Base-by-base conservation (phyloP, 2,329 filamentous ascomycete genomes). In the Diaporthe aspalathi region DNA sequence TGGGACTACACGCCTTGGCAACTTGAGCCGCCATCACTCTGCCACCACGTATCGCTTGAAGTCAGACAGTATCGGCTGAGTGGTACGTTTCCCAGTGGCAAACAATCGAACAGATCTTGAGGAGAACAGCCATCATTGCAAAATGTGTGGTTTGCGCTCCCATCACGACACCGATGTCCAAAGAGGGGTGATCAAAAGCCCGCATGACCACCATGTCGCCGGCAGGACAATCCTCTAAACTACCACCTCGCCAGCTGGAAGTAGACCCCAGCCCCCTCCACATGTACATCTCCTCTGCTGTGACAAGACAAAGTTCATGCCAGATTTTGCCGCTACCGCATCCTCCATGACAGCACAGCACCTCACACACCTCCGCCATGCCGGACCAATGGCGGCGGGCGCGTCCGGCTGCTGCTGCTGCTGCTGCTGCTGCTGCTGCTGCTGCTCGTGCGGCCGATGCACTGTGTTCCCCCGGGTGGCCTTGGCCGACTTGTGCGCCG, bases 301-400 rank as follows among this genome's bases (percentile, higher is more conserved):
- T 16, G 81, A 81, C 54, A 90, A 76, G 45, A 90, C 82, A 77
- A 89, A 89, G 4, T 81, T 83, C 70, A 86, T 84, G 1, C 87
- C 88, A 0, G 87, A 84, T 72, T 83, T 82, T 29, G 80, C 80
- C 17, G 80, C 83, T 35, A 78, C 80, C 0, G 87, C 80, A 73
- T 92, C 90, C 76, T 91, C 90, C 84, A 92, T 92, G n/a, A 92
- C 84, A 62, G 88, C 84, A 54, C 88, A 85, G 78, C 91, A 93
- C 49, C 91, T 83, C 24, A 88, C 87, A 76, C 88, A 91, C 50
- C 84, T 81, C 67, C 86, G 81, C 80, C 84, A 85, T 50, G 67
- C 45, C 45, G 69, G 68, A 56, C 76, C 68, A 81, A 80, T 66
- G 81, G 80, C 81, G 87, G 43, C 45, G 20, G 90, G 77, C 86